Base-by-base conservation (phyloP, 140 eudicot genomes). In the Stevia rebaudiana region DNA sequence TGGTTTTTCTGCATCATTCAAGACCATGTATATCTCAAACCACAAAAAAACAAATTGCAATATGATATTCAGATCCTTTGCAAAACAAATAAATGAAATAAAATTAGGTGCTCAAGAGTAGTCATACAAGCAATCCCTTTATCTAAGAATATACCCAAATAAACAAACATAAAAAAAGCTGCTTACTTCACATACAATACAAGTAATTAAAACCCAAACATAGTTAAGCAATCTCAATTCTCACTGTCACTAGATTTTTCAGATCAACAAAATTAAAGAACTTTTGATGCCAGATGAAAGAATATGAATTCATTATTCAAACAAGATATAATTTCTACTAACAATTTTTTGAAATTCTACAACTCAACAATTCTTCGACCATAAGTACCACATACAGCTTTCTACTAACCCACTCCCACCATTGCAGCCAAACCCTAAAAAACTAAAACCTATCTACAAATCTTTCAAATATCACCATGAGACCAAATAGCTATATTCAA, bases 311-410 rank as follows among this genome's bases (percentile, higher is more conserved):
- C n/a, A n/a, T n/a, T n/a, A n/a, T n/a, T n/a, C n/a, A n/a, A n/a
- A n/a, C n/a, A n/a, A n/a, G n/a, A 28, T 28, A 28, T 28, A 28
- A 39, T 10, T 25, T 6, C 12, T 24, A 44, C 10, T 28, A 19
- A 19, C 57, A 63, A 30, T 5, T 17, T 17, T 11, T 28, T 46
- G 6, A 3, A 33, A 28, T 8, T 50, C 50, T 35, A 39, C 63
- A 51, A 36, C 36, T 67, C 52, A 21, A 6, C 28, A 36, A 7
- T 22, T 36, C 30, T 53, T 37, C 10, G 11, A 52, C 13, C 47
- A 65, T 47, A 33, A 64, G 21, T 65, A 15, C 48, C 8, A 15
- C 28, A 52, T 10, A 23, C 52, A 21, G 52, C 63, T 67, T 36
- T 52, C 52, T 41, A 39, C 52, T 51, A 51, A 67, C 12, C 51